phyloP scores from a whole-genome alignment of 2,329 filamentous ascomycete species.

The Fusarium mexicanum region DNA sequence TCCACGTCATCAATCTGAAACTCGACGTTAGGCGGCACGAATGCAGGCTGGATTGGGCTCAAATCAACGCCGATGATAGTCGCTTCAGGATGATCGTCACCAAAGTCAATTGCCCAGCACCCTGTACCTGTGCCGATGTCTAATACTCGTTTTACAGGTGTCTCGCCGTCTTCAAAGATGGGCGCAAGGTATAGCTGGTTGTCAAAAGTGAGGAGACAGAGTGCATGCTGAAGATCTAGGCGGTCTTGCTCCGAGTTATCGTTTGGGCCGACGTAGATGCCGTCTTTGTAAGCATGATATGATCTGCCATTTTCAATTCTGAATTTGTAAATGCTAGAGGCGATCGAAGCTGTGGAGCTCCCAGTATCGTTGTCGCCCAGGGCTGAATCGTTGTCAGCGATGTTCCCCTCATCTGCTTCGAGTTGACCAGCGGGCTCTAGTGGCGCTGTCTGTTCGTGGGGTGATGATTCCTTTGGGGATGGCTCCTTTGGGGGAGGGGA shows the following conservation, averaged over 20 bases:
- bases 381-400: constrained; percentile 5
- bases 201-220: constrained; percentile 42
- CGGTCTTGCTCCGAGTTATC: constrained; percentile 19
- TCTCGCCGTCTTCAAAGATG: neutral
- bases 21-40: constrained; percentile 36
- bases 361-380: neutral
- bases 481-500: neutral
- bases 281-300: constrained; percentile 43
- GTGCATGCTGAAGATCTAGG: constrained; percentile 33
- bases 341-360: constrained; percentile 31
- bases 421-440: constrained; percentile 1
- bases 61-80: constrained; percentile 33
- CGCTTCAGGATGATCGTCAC: constrained; percentile 25
- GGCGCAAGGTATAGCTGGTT: constrained; percentile 37
- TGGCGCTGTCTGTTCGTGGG: neutral
- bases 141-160: constrained; percentile 26
- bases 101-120: constrained; percentile 42
- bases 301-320: constrained; percentile 42
- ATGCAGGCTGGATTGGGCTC: constrained; percentile 30
- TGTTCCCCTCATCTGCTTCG: neutral
- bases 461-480: neutral
- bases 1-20: constrained; percentile 42
- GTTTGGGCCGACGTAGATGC: constrained; percentile 16
- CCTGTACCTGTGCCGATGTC: constrained; percentile 42
- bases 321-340: constrained; percentile 31